phyloP scores from a whole-genome alignment of 345 rosid genomes.

The Arabidopsis arenosa region DNA sequence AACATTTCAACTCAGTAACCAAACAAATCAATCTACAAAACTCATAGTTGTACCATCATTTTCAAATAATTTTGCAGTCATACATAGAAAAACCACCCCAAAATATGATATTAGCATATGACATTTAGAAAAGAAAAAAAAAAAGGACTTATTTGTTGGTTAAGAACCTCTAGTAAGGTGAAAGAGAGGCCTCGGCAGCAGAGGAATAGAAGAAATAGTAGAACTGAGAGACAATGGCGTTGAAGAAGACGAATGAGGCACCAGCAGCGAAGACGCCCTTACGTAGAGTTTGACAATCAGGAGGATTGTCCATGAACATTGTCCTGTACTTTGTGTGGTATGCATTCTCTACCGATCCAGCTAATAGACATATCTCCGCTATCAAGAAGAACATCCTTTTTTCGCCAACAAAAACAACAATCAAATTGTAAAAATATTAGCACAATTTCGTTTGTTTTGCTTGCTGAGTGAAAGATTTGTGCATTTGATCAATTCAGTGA shows the following conservation, averaged over 20 bases:
- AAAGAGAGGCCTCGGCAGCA: constrained; percentile 54
- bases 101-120: constrained; percentile 31
- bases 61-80: constrained; percentile 23
- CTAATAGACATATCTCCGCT: constrained; percentile 83
- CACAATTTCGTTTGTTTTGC: not conserved
- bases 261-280: constrained; percentile 94
- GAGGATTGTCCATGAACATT: constrained; percentile 62
- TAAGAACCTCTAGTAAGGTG: constrained; percentile 37
- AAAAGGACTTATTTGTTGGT: not conserved
- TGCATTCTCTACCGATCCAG: constrained; percentile 87
- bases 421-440: constrained; percentile 1
- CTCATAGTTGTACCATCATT: constrained; percentile 18
- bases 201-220: constrained; percentile 74
- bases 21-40: constrained; percentile 32
- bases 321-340: constrained; percentile 89
- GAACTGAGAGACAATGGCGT: constrained; percentile 73
- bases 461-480: not conserved
- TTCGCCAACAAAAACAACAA: not conserved
- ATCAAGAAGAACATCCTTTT: constrained; percentile 80
- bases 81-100: not conserved
- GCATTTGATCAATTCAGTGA: not conserved
- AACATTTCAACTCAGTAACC: constrained; percentile 12
- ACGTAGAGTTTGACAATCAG: constrained; percentile 79
- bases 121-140: not conserved
- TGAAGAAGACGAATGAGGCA: constrained; percentile 81